Percentiles rank a stretch among this genome's conserved stretches.
Evolutionary conservation across 768 basidiomycete species (phyloP).

Genomic region (Auricularia cornea): DNA sequence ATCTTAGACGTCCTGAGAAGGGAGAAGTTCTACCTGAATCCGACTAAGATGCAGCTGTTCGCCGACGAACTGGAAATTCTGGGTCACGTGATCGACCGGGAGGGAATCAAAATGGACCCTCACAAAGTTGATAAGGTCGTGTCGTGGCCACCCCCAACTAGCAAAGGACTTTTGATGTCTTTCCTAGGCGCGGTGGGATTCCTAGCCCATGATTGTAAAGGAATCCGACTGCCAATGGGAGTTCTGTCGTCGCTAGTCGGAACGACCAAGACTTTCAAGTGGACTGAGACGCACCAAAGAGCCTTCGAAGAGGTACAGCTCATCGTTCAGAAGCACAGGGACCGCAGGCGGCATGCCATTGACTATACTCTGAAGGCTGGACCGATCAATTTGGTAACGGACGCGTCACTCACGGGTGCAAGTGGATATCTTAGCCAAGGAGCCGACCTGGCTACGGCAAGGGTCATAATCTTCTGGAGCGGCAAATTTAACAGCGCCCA

Average conservation of each 20-base stretch:
- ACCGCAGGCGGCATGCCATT: neutral
- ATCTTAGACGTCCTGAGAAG: constrained; percentile 6
- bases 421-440: constrained; percentile 6
- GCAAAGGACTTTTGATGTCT: neutral
- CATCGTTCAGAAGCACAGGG: neutral
- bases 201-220: neutral
- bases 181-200: constrained; percentile 3
- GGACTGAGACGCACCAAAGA: neutral
- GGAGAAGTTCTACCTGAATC: constrained; percentile 8
- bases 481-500: constrained; percentile 12
- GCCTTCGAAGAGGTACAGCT: neutral
- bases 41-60: constrained; percentile 1
- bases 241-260: neutral
- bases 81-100: neutral
- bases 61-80: neutral
- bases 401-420: constrained; percentile 5
- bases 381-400: constrained; percentile 21
- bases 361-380: constrained; percentile 8
- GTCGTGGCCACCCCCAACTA: neutral
- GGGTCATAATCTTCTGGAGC: constrained; percentile 10
- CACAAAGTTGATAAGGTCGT: neutral
- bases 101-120: constrained; percentile 2
- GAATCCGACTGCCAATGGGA: neutral
- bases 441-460: constrained; percentile 1
- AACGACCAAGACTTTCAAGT: neutral